Conservation (phyloP, 805 yeast species). For the Saturnispora silvae region DNA sequence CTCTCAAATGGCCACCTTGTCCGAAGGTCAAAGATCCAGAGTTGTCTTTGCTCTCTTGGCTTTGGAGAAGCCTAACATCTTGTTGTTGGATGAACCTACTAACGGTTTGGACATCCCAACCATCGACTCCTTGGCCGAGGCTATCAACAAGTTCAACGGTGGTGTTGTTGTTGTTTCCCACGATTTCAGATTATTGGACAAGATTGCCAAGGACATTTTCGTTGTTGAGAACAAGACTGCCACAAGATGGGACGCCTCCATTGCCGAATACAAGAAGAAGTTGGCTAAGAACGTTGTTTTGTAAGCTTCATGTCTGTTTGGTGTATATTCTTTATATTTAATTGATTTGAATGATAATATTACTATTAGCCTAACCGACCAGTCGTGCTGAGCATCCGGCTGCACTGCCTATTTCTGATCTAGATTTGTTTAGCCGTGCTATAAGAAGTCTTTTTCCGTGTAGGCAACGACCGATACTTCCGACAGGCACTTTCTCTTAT, state of each 20-base stretch:
- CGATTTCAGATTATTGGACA: constrained; percentile 95
- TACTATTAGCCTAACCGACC: too few relatives aligned
- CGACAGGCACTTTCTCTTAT: too few relatives aligned
- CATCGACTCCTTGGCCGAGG: constrained; percentile 94
- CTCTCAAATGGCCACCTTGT: constrained; percentile 94
- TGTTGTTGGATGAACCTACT: constrained; percentile 97
- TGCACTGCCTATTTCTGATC: too few relatives aligned
- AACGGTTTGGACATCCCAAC: constrained; percentile 98
- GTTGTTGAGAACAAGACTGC: constrained; percentile 95
- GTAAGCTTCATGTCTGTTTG: too few relatives aligned
- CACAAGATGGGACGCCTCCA: constrained; percentile 91
- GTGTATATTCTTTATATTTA: too few relatives aligned
- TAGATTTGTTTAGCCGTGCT: too few relatives aligned
- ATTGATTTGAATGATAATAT: too few relatives aligned
- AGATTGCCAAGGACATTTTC: constrained; percentile 93
- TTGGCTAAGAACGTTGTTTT: constrained; percentile 85
- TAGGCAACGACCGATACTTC: too few relatives aligned
- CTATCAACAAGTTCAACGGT: constrained; percentile 89
- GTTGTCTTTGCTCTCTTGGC: constrained; percentile 96
- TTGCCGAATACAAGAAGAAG: constrained; percentile 85
- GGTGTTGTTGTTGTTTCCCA: constrained; percentile 98
- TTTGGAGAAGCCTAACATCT: constrained; percentile 87
- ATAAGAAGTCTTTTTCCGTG: too few relatives aligned
- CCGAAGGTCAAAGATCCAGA: constrained; percentile 99
- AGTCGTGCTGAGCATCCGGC: too few relatives aligned